Base-by-base conservation (phyloP, 495 filamentous ascomycete species). In the Penicillium waksmanii region DNA sequence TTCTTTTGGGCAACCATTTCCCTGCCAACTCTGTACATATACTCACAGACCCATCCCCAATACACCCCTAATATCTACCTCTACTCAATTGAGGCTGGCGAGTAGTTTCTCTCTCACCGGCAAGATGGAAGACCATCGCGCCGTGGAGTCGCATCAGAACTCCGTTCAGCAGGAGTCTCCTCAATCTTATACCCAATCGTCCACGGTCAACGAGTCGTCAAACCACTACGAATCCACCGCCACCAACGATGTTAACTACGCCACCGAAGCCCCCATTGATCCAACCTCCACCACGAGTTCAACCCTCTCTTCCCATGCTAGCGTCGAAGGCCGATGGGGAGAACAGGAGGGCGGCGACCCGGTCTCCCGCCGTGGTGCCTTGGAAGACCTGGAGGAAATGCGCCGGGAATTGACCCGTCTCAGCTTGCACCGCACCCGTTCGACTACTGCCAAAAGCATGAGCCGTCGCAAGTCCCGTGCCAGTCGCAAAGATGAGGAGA, bases 371-470 rank as follows among this genome's bases (percentile, higher is more conserved):
- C 75, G 75, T 15, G 70, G 77, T 51, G 89, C 91, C 19, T 87
- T 89, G 83, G 84, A 88, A 54, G 85, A 93, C 44, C 87, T 86
- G 56, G 85, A 91, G 55, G 84, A 84, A 5, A 82, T 95, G 70
- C 80, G 85, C 27, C 77, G 80, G 6, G 85, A 90, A 58, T 78
- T 95, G 55, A 83, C 84, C 10, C 75, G 80, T 17, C 70, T 90
- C 31, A 87, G 83, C 53, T 71, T 76, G 46, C 81, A 84, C 17
- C 79, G 80, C 51, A 77, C 73, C 17, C 65, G 67, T n/a, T 77
- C 74, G 0, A 62, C 63, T 15, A 70, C 68, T 9, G 57, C 58
- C 19, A 66, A 70, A 48, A 64, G 62, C 19, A 66, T 60, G 25
- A 65, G 67, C 43, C 56, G 59, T 43, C 31, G 62, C 51, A 64